A percentile compares a stretch with the other conserved stretches of the same genome.
phyloP scores from a whole-genome alignment of 2,329 filamentous ascomycete species.

The Fusarium torreyae region DNA sequence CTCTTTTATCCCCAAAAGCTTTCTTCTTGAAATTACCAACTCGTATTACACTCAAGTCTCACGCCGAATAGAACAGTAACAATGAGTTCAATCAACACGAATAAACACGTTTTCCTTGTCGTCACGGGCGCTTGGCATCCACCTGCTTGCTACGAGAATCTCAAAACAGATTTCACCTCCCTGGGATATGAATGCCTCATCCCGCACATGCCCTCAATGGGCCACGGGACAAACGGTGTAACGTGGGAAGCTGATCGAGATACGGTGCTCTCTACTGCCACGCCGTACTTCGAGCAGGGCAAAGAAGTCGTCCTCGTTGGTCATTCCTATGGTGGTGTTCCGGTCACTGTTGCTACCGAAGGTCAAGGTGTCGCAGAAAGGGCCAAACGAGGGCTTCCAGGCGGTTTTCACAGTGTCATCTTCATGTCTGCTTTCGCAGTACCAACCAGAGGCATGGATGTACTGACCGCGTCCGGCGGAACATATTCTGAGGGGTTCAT shows the following conservation, averaged over 20 bases:
- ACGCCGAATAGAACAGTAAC: too few species aligned
- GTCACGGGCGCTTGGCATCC: conserved; percentile 22
- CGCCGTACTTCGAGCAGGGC: conserved; percentile 3
- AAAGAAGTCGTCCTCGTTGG: conserved; percentile 9
- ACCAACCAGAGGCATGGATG: conserved; percentile 14
- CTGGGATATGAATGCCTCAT: conserved; percentile 7
- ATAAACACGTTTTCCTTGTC: conserved; percentile 12
- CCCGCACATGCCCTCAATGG: conserved; percentile 19
- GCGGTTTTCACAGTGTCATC: conserved; percentile 6
- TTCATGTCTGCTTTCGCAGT: conserved; percentile 17
- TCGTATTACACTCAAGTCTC: too few species aligned
- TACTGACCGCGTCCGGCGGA: conserved; percentile 2
- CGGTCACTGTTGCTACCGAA: conserved; percentile 6
- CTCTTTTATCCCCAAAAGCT: too few species aligned
- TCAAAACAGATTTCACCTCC: neutral
- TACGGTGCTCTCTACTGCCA: neutral
- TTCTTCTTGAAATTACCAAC: too few species aligned
- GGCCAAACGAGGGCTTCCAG: neutral
- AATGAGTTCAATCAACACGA: neutral
- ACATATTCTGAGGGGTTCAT: conserved; percentile 6
- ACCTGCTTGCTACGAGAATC: conserved; percentile 11
- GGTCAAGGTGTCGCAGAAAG: neutral
- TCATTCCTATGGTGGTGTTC: conserved; percentile 16
- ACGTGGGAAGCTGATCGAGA: conserved; percentile 19
- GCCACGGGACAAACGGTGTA: neutral